Evolutionary conservation across 768 basidiomycete species (phyloP), one percentile per base, ranked within the genome.

Genomic region (Russula sp.): DNA sequence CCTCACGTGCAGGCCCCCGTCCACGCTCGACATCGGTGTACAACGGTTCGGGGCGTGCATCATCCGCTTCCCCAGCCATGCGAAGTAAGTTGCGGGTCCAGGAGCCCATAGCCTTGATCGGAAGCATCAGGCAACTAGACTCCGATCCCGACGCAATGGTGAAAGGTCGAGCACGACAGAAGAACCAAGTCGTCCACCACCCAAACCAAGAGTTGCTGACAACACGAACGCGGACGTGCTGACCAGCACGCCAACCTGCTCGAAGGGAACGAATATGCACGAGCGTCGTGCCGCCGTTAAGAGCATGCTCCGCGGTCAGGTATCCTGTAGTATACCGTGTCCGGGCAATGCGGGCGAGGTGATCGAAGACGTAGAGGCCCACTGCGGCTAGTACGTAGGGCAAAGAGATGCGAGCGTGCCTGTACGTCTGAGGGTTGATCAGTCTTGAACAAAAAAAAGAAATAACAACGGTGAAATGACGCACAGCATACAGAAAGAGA

Each of bases 201-300:
- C 75, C 76, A 13, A 72, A 61, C 71, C 72, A 70, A 2, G 79
- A 76, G 75, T 76, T 76, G 24, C 73, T 76, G 1, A 82, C 73
- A 0, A 81, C 74, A 49, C 81, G 75, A 32, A 87, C 64, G 52
- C 84, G 79, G 50, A 87, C 82, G 69, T 86, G 84, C 68, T 86
- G 84, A 3, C 86, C 84, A 0, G 83, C 76, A 32, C 83, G 75
- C 84, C 84, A 86, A 22, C 85, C 85, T 0, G 76, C 73, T 54
- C 76, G 78, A 50, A 85, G 50, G 5, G 71, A 59, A 0, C 79
- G 79, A 9, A 84, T 71, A 42, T 81, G 78, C 30, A 86, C 70
- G 49, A 80, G 75, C 6, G 82, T 83, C 48, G 79, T 75, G 16
- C 74, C 73, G 8, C 67, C 62, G 42, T 62, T 62, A 24, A 83